A percentile compares a stretch with the other conserved stretches of the same genome.
These are phyloP conservation scores for Aaosphaeria arxii DNA, from an alignment of 2,329 filamentous ascomycete species.

Conservation along the genomic window DNA sequence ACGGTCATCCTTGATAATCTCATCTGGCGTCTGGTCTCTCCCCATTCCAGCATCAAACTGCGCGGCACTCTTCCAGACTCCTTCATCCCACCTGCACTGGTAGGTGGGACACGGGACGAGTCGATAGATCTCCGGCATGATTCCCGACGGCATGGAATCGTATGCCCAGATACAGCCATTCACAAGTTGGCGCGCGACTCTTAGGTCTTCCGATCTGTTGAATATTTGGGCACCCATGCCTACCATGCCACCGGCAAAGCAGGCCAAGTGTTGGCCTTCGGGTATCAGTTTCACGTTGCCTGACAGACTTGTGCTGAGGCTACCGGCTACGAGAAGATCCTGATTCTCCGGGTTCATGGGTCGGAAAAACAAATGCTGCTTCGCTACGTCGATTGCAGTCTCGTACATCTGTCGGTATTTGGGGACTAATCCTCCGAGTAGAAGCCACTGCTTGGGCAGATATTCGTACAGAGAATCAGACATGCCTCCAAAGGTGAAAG, in stretches of 20 bases:
- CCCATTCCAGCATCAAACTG: constrained; percentile 10
- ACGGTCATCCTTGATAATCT: constrained; percentile 37
- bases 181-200: constrained; percentile 49
- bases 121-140: constrained; percentile 53
- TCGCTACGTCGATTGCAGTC: constrained; percentile 63
- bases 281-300: constrained; percentile 43
- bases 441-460: constrained; percentile 63
- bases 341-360: constrained; percentile 67
- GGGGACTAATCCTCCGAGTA: constrained; percentile 70
- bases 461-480: constrained; percentile 59
- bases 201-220: constrained; percentile 47
- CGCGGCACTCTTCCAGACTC: constrained; percentile 42
- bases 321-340: constrained; percentile 73
- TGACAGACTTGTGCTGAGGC: constrained; percentile 41
- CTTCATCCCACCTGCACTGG: constrained; percentile 44
- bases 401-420: constrained; percentile 75
- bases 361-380: constrained; percentile 71
- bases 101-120: constrained; percentile 42
- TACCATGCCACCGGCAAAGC: constrained; percentile 57
- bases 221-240: constrained; percentile 54
- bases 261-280: constrained; percentile 51
- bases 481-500: constrained; percentile 55
- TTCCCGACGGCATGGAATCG: constrained; percentile 46
- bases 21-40: constrained; percentile 14
- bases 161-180: constrained; percentile 58